Evolutionary conservation across 768 basidiomycete genomes (phyloP), one percentile per base, ranked within the genome.

Genomic region (Termitomyces sp.): DNA sequence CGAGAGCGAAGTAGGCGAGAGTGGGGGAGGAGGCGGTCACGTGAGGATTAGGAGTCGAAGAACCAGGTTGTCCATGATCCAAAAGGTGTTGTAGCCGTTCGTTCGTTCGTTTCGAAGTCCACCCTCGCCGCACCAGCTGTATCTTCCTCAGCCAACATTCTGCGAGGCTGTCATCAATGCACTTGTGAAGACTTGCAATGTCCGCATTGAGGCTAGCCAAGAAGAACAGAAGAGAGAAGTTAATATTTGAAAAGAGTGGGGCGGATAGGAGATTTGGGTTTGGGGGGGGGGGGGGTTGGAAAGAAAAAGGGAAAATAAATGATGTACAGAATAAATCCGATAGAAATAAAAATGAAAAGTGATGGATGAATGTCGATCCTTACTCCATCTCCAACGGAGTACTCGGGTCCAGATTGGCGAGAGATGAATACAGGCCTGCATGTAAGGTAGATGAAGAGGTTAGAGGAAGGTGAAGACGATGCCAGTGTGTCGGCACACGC

Each of bases 401-500:
- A 42, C 62, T 58, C 57, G 48, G 42, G 58, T 58, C 54, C 62
- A 53, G 52, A 56, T 52, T 62, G 61, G 67, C 63, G 59, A 33
- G 33, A 36, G 20, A 30, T 35, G 57, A 70, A 64, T 69, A 66
- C 70, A 69, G 63, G 58, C 61, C 63, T 67, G 68, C 63, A 72
- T 68, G 64, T 64, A 55, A 48, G 63, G 61, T 42, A 63, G 54
- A 46, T 59, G 63, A 64, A 53, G 51, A 53, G 57, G 61, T 62
- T n/a, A n/a, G 58, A 63, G 67, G 64, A 61, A 64, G 67, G 72
- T 67, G 61, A 63, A 10, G 70, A 73, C 72, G 80, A 80, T 69
- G 84, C 87, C 87, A 69, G 77, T 86, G 89, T 88, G 68, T 90
- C 73, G 87, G 87, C 85, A 76, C 75, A 78, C 77, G 78, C 84